Base-by-base conservation (phyloP, 176 grass and related monocot species). In the Lolium perenne region DNA sequence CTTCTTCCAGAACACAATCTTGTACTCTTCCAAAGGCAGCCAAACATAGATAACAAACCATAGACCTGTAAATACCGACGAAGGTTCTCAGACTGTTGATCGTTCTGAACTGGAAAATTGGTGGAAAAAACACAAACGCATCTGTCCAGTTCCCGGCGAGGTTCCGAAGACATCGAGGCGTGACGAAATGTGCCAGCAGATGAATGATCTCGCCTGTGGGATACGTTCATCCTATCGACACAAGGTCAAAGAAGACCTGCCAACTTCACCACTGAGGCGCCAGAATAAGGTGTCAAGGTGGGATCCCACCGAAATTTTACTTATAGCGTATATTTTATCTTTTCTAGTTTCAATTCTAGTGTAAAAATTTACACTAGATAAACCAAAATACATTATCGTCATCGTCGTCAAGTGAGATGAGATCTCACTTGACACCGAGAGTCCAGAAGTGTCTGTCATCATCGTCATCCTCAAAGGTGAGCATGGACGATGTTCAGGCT, bases 21-120 rank as follows among this genome's bases (percentile, higher is more conserved):
- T n/a, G n/a, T n/a, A n/a, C n/a, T n/a, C n/a, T n/a, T n/a, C n/a
- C n/a, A n/a, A n/a, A n/a, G n/a, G n/a, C n/a, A n/a, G n/a, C n/a
- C n/a, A n/a, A n/a, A n/a, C n/a, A n/a, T n/a, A n/a, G n/a, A n/a
- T n/a, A n/a, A n/a, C n/a, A n/a, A n/a, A n/a, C n/a, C n/a, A n/a
- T n/a, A n/a, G n/a, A n/a, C n/a, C n/a, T n/a, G n/a, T n/a, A n/a
- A n/a, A n/a, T n/a, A n/a, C n/a, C n/a, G n/a, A n/a, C n/a, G n/a
- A n/a, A n/a, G n/a, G n/a, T n/a, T n/a, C n/a, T 51, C 78, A 91
- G 86, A 91, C 26, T 29, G 26, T 29, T 29, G 82, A 88, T 53
- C 62, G 54, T 81, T 85, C 77, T 11, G 70, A 72, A 21, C 63
- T 91, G 32, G 82, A 88, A 82, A 76, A 91, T 85, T 88, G 90